Conservation (phyloP, 495 filamentous ascomycete species). For the Penicillium arizonense region DNA sequence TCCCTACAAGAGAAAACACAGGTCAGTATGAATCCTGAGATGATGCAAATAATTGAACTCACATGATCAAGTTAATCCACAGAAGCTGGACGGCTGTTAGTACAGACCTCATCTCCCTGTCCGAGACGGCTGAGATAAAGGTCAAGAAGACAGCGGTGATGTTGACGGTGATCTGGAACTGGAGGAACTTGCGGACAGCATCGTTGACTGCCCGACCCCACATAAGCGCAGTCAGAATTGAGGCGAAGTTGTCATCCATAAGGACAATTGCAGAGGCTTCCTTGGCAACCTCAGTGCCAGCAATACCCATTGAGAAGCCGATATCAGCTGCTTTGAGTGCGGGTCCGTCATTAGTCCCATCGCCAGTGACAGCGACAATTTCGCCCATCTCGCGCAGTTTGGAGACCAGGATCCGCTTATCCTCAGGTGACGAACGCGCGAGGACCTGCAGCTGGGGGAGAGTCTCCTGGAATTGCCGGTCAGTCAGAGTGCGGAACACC, state of each 20-base stretch:
- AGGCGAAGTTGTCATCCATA: constrained; percentile 68
- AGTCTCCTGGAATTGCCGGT: constrained; percentile 62
- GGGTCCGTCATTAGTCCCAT: constrained; percentile 61
- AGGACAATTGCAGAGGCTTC: constrained; percentile 72
- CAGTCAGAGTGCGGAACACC: constrained; percentile 68
- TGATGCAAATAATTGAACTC: no score
- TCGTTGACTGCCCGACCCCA: constrained; percentile 61
- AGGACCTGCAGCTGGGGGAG: constrained; percentile 80
- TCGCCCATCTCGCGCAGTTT: constrained; percentile 76
- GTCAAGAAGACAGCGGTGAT: constrained; percentile 87
- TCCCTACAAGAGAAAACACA: constrained; percentile 43
- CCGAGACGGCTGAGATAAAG: constrained; percentile 78
- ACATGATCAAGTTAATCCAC: constrained; percentile 88
- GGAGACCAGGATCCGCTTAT: constrained; percentile 78
- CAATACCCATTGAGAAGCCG: constrained; percentile 38
- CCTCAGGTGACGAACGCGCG: constrained; percentile 79
- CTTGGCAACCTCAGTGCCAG: constrained; percentile 60
- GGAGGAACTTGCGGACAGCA: constrained; percentile 85
- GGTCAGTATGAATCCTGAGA: no score
- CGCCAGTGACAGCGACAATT: constrained; percentile 54
- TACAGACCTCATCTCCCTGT: constrained; percentile 62
- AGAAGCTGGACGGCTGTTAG: constrained; percentile 83
- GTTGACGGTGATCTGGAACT: constrained; percentile 92
- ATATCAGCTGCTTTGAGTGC: constrained; percentile 43
- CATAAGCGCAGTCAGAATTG: constrained; percentile 66